phyloP scores from a whole-genome alignment of 2,329 filamentous ascomycete genomes.

The Aphanoascus verrucosus region DNA sequence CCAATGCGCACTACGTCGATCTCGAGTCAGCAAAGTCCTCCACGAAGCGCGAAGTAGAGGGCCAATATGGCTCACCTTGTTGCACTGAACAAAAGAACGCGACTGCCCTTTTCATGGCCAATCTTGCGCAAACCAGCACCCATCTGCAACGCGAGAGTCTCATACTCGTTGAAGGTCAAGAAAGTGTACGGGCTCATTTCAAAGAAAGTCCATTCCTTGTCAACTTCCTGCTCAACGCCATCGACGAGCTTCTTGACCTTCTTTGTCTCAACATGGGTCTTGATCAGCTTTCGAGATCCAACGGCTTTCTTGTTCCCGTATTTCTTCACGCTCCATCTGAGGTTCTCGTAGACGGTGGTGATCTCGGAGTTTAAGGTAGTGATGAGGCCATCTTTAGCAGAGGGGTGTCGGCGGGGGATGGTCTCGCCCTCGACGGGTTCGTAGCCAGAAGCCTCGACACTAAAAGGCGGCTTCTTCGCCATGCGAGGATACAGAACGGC shows the following conservation, averaged over 20 bases:
- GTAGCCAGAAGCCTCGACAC: conserved; percentile 58
- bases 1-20: conserved; percentile 58
- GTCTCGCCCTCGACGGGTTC: conserved; percentile 69
- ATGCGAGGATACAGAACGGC: conserved; percentile 37
- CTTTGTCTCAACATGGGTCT: conserved; percentile 72
- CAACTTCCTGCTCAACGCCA: conserved; percentile 65
- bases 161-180: conserved; percentile 69
- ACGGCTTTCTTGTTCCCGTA: conserved; percentile 55
- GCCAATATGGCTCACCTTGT: conserved; percentile 49
- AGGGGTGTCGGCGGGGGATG: conserved; percentile 63
- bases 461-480: conserved; percentile 62
- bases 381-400: conserved; percentile 59
- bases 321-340: conserved; percentile 55
- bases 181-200: conserved; percentile 70
- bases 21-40: conserved; percentile 15
- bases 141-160: conserved; percentile 56
- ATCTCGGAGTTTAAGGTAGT: conserved; percentile 57
- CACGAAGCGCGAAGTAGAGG: background rate
- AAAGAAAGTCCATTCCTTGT: conserved; percentile 86
- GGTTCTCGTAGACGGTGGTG: conserved; percentile 67
- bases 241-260: conserved; percentile 83
- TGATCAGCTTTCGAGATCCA: conserved; percentile 62
- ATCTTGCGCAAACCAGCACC: conserved; percentile 65
- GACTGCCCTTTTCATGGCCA: conserved; percentile 56
- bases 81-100: conserved; percentile 72